Conservation (phyloP, 306 rosid genomes). For the Elaeagnus macrophylla region DNA sequence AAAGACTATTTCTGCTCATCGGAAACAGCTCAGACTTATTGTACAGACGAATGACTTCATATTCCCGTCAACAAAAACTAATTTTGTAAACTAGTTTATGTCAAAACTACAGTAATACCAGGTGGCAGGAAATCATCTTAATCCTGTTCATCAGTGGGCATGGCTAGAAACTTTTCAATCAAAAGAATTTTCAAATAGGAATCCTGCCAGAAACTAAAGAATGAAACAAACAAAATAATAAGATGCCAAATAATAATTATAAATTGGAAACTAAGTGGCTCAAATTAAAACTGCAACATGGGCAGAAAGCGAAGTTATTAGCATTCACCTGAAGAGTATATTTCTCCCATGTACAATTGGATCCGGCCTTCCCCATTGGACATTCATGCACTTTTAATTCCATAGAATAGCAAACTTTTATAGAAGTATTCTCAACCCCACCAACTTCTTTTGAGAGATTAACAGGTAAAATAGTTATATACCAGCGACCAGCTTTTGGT, state of each 20-base stretch:
- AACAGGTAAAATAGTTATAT: slow-evolving; percentile 43
- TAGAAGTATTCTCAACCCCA: slow-evolving; percentile 26
- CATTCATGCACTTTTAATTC: slow-evolving; percentile 64
- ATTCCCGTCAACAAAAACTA: not conserved
- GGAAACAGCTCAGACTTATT: not conserved
- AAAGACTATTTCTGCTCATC: not conserved
- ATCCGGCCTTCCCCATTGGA: slow-evolving; percentile 70
- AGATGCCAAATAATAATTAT: not conserved
- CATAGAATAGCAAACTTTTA: slow-evolving; percentile 58
- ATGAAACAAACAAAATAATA: not conserved
- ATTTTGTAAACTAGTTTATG: too few relatives aligned
- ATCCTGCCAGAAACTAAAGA: not conserved
- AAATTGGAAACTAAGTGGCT: not conserved
- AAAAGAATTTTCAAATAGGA: too few relatives aligned
- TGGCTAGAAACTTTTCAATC: too few relatives aligned
- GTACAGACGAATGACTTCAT: not conserved
- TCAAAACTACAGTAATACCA: not conserved
- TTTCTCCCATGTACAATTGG: slow-evolving; percentile 61
- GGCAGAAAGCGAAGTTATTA: slow-evolving; percentile 15
- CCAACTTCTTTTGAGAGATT: slow-evolving; percentile 41
- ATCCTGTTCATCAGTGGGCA: not conserved
- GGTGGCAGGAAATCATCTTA: not conserved
- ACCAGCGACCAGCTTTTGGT: slow-evolving; percentile 73
- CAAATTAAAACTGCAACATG: slow-evolving; percentile 6
- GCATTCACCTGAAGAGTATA: slow-evolving; percentile 67